Base-by-base conservation (phyloP, 768 basidiomycete genomes). In the Lentinus tigrinus region DNA sequence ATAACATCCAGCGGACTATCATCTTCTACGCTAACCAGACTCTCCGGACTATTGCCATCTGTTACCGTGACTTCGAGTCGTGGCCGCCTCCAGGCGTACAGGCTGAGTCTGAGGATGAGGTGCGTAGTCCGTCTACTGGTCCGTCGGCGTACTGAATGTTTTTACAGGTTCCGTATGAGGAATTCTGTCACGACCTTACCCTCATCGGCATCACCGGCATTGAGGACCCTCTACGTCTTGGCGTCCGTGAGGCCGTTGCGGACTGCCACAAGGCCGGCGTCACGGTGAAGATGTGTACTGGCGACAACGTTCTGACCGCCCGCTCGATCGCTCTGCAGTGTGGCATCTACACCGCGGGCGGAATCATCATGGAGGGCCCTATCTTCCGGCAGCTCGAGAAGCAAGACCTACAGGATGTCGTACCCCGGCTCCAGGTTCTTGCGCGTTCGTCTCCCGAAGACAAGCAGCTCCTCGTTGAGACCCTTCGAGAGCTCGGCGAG, bases 21-120 rank as follows among this genome's bases (percentile, higher is more conserved):
- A 95, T 96, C 63, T 96, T 97, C 74, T 98, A 99, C 71, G 95
- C 95, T 66, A 95, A 95, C 72, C 96, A 98, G 75, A 90, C 87
- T 13, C 85, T 98, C 10, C 85, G 96, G 49, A 98, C 97, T 2
- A 92, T 99, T 63, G 94, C 95, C 1, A 74, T 98, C 44, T 97
- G 95, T 72, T 98, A 98, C 69, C 82, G 87, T 47, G 95, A 99
- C 68, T 87, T 97, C 56, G 70, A 84, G 5, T 71, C 77, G 0
- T 98, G 96, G 95, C 96, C 96, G 11, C 95, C 95, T 4, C 54
- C 63, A 14, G 80, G 78, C 13, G 66, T 73, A 38, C 56, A 65
- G 1, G 60, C 67, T 14, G 68, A 79, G 26, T 78, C 75, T 2
- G 73, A 79, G 8, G 77, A 81, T 58, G 87, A 92, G 63, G 88